Base-by-base conservation (phyloP, 2,329 filamentous ascomycete genomes). In the Rutstroemia sp. region DNA sequence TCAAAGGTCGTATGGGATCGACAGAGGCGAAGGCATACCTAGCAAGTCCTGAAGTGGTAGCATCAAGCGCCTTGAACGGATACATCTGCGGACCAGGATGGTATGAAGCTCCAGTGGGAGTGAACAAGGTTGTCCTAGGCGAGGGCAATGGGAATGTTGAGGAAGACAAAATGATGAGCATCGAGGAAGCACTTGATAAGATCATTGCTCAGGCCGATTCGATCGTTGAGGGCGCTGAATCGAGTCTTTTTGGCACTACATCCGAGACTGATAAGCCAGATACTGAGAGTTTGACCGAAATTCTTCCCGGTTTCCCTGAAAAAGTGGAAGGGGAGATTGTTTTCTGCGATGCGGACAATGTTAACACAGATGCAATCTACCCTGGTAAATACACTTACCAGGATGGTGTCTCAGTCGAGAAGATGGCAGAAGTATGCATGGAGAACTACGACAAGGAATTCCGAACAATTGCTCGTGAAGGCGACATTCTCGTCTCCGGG, bases 301-400 rank as follows among this genome's bases (percentile, higher is more conserved):
- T 96, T 53, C 80, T 92, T 2, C 88, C 89, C 0, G 91, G 91
- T 38, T 96, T 97, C 70, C 91, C 92, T 0, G 87, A 91, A 64
- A 84, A 83, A 60, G 83, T 97, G 14, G 76, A 78, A 8, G 92
- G 92, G 21, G 89, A 96, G 71, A 95, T 97, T 57, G 78, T 95
- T 48, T 96, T 94, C 72, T 89, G 83, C 68, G 89, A 96, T 65
- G 83, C 81, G 0, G 87, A 91, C 69, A 95, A 95, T 73, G 83
- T 96, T 69, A 89, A 94, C 73, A 97, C 92, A 0, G 92, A 97
- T 67, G 86, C 81, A 54, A 96, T 97, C 70, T 97, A 97, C 71
- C 88, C 91, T 0, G 90, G 89, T 4, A 91, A 92, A 69, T 91
- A 89, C 71, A 96, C 92, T 0, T 97, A 97, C 72, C 89, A 95